These are phyloP conservation scores for Boeremia lycopersici DNA, from an alignment of 2,329 filamentous ascomycete species.

Conservation along the genomic window DNA sequence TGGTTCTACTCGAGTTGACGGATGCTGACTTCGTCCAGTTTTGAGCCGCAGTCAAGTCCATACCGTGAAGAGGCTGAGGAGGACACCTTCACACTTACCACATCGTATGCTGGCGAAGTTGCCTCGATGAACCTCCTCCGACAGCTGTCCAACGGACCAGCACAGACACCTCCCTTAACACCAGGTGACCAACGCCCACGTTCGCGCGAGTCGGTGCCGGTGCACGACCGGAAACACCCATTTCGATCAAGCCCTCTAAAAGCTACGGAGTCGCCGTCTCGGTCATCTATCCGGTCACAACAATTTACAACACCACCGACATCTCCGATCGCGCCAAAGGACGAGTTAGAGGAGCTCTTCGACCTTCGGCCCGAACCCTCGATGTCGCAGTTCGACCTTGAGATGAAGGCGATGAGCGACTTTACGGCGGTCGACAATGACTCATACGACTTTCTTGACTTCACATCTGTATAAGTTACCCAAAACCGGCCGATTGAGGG, in stretches of 20 bases:
- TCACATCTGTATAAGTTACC: slow-evolving; percentile 32
- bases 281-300: slow-evolving; percentile 44
- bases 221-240: slow-evolving; percentile 20
- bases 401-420: slow-evolving; percentile 48
- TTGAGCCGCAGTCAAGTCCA: slow-evolving; percentile 39
- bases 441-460: slow-evolving; percentile 45
- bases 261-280: slow-evolving; percentile 40
- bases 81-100: slow-evolving; percentile 33
- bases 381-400: slow-evolving; percentile 47
- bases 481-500: slow-evolving; percentile 7
- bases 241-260: slow-evolving; percentile 36
- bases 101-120: slow-evolving; percentile 37
- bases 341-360: slow-evolving; percentile 45
- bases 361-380: slow-evolving; percentile 36
- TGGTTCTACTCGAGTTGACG: background rate
- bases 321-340: slow-evolving; percentile 41
- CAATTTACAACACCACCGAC: slow-evolving; percentile 48
- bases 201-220: slow-evolving; percentile 29
- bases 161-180: slow-evolving; percentile 47
- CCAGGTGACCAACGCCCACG: slow-evolving; percentile 38
- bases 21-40: slow-evolving; percentile 34
- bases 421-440: slow-evolving; percentile 39
- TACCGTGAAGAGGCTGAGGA: slow-evolving; percentile 31
- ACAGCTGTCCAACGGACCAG: slow-evolving; percentile 40
- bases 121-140: slow-evolving; percentile 44